Conservation (phyloP, 2,329 filamentous ascomycete genomes). For the Fusarium udum region DNA sequence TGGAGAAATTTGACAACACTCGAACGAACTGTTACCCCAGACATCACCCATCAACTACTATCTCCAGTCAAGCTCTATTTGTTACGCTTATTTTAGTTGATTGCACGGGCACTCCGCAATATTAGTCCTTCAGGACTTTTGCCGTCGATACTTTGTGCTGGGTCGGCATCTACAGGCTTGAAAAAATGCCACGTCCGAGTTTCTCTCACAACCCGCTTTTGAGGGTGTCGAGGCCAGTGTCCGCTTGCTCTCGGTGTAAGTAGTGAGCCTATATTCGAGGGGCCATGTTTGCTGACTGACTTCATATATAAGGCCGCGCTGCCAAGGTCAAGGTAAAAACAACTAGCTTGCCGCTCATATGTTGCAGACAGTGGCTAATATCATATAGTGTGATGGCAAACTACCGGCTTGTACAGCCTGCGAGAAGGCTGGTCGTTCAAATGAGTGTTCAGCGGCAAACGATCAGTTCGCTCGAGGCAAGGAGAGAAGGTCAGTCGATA, state of each 20-base stretch:
- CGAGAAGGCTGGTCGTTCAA: conserved; percentile 86
- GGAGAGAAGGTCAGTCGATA: conserved; percentile 76
- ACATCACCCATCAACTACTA: conserved; percentile 20
- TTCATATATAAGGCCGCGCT: conserved; percentile 64
- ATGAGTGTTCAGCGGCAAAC: conserved; percentile 91
- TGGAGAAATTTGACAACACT: conserved; percentile 42
- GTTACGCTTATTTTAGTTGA: not conserved
- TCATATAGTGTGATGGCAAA: conserved; percentile 86
- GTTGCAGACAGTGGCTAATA: conserved; percentile 10
- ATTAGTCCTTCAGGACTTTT: not conserved
- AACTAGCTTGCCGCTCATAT: not conserved
- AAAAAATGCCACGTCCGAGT: conserved; percentile 57
- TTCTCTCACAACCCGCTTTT: conserved; percentile 68
- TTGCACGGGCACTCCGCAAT: not conserved
- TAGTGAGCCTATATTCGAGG: conserved; percentile 1
- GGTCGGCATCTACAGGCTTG: not conserved
- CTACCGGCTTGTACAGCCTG: conserved; percentile 94
- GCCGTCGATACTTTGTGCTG: not conserved
- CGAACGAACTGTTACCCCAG: conserved; percentile 33
- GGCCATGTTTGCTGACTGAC: not conserved
- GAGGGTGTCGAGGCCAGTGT: conserved; percentile 80
- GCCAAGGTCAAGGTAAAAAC: conserved; percentile 85
- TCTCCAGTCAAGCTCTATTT: conserved; percentile 14
- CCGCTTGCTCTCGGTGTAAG: conserved; percentile 80
- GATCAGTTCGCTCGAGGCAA: conserved; percentile 97